Evolutionary conservation across 306 rosid genomes (phyloP).

Genomic region (Rosa persica): DNA sequence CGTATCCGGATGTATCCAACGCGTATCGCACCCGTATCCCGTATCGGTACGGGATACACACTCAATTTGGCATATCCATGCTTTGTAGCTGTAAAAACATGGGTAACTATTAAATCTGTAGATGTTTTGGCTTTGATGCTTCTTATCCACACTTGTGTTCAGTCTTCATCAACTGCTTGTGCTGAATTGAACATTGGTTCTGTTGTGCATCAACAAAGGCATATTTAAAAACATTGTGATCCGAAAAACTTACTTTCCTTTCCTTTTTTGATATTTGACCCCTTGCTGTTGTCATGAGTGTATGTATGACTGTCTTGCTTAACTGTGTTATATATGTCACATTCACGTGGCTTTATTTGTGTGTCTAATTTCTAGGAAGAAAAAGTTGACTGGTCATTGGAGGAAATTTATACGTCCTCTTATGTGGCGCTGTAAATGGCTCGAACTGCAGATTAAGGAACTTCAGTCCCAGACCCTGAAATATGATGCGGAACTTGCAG

Average conservation of each 20-base stretch:
- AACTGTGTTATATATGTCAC: neutral
- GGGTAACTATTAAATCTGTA: neutral
- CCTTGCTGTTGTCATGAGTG: neutral
- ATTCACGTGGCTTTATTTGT: conserved; percentile 11
- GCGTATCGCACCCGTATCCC: no score
- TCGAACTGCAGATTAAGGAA: conserved; percentile 57
- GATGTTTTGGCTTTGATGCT: no score
- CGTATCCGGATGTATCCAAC: no score
- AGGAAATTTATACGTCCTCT: conserved; percentile 61
- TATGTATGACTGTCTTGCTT: neutral
- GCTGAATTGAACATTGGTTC: neutral
- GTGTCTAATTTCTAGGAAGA: conserved; percentile 49
- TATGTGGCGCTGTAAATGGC: conserved; percentile 80
- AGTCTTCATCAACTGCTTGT: neutral
- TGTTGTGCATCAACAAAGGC: neutral
- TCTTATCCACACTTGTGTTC: neutral
- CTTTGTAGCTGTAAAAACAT: neutral
- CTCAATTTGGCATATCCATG: no score
- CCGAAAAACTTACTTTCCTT: neutral
- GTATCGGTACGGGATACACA: no score
- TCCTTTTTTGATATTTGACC: neutral
- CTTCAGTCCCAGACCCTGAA: conserved; percentile 54
- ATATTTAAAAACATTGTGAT: neutral
- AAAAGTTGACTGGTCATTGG: conserved; percentile 67
- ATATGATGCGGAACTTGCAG: conserved; percentile 58